phyloP scores from a whole-genome alignment of 768 basidiomycete species.

The Tylopilus subfusipes region DNA sequence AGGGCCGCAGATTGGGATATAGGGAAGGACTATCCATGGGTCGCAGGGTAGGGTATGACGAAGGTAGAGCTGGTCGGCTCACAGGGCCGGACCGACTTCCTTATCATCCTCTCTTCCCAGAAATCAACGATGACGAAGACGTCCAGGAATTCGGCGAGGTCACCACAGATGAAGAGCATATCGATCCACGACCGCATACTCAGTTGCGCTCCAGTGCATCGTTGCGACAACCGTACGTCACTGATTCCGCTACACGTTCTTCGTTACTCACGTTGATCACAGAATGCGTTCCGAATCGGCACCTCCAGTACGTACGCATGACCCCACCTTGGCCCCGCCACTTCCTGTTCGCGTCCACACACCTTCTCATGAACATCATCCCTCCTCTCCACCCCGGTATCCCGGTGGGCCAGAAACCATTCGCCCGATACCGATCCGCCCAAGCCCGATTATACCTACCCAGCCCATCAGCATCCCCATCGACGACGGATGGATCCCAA shows the following conservation, averaged over 20 bases:
- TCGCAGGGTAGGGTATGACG: conserved; percentile 28
- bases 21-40: conserved; percentile 38
- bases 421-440: conserved; percentile 28
- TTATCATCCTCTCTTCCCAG: conserved; percentile 10
- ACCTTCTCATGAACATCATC: conserved; percentile 17
- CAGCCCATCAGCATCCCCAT: conserved; percentile 9
- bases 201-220: conserved; percentile 17
- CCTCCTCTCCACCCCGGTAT: conserved; percentile 8
- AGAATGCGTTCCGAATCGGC: conserved; percentile 29
- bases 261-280: conserved; percentile 12
- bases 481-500: conserved; percentile 32
- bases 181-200: conserved; percentile 13
- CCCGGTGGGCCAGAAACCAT: conserved; percentile 25
- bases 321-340: conserved; percentile 11
- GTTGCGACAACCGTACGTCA: conserved; percentile 25
- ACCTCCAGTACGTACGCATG: conserved; percentile 24
- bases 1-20: conserved; percentile 41
- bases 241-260: background rate
- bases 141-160: conserved; percentile 10
- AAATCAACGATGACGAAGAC: conserved; percentile 14
- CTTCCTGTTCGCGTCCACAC: conserved; percentile 20
- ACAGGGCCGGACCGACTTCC: conserved; percentile 9
- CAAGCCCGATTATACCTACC: conserved; percentile 9
- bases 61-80: conserved; percentile 23
- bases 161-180: conserved; percentile 21